Evolutionary conservation across 208 protist genomes (phyloP), one percentile per base, ranked within the genome.

Genomic region (Lotmaria passim): DNA sequence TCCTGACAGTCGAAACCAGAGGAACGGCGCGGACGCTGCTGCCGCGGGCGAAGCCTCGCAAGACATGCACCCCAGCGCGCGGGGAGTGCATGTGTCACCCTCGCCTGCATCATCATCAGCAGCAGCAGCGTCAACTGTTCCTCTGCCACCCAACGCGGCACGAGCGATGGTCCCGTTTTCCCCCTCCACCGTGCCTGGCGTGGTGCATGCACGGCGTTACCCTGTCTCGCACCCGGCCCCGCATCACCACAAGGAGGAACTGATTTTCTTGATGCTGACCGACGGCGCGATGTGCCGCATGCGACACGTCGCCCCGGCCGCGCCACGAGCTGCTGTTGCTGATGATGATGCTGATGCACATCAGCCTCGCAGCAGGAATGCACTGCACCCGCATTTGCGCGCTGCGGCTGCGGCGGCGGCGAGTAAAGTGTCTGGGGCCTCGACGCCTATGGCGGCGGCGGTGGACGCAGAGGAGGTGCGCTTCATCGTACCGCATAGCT

Each of bases 231-330:
- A 78, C 23, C 62, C 47, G 11, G 75, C 73, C 15, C 65, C 50
- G 17, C 85, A 61, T 26, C 62, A 80, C 47, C 51, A 51, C 17
- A 59, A 69, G 24, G 89, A 94, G 68, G 86, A 87, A 58, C 57
- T 90, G 7, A 72, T 90, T 44, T 58, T 80, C 12, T 44, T 94
- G 36, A 71, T 86, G 70, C 65, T 94, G 39, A 89, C 83, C 17
- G 79, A 90, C 64, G 89, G 89, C 21, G 62, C 73, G 10, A 53
- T 65, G 33, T 55, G 82, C 28, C 82, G 82, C 62, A 84, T 94
- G 70, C 68, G 41, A 36, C 59, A 73, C n/a, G 58, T 63, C 6
- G 52, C 44, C 23, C 41, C 52, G 2, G 50, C 34, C 1, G 15
- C 59, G 4, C 33, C 57, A 17, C 31, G 60, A 23, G 41, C 30